Evolutionary conservation across 2,329 filamentous ascomycete genomes (phyloP).

Genomic region (Pleomassaria siparia): DNA sequence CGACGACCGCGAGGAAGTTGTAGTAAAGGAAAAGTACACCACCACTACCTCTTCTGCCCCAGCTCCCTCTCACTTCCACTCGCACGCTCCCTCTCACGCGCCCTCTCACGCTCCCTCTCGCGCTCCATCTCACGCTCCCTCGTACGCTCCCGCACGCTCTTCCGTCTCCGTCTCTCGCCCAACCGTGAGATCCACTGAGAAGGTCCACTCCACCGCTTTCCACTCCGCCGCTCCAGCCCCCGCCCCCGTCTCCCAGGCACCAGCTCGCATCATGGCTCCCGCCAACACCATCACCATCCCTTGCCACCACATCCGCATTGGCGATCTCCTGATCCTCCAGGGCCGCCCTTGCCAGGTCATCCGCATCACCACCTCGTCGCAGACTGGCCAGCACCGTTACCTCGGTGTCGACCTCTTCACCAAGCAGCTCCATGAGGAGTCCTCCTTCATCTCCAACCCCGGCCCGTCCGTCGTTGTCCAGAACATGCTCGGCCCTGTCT

Average conservation of each 20-base stretch:
- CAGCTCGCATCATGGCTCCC: conserved; percentile 51
- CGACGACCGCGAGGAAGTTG: conserved; percentile 47
- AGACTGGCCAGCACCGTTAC: conserved; percentile 99
- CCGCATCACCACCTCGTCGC: conserved; percentile 95
- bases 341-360: conserved; percentile 99
- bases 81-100: too few relatives aligned
- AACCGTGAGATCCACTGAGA: conserved; percentile 32
- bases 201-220: conserved; percentile 15
- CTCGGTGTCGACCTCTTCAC: conserved; percentile 99
- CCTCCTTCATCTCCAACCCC: conserved; percentile 95
- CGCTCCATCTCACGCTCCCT: conserved; percentile 29
- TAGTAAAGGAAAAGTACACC: conserved; percentile 50
- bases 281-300: conserved; percentile 96
- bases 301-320: conserved; percentile 99
- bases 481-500: conserved; percentile 98
- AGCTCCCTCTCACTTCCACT: conserved; percentile 28
- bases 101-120: conserved; percentile 31
- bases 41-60: conserved; percentile 32
- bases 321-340: conserved; percentile 98
- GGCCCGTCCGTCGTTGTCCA: conserved; percentile 95
- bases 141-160: conserved; percentile 35
- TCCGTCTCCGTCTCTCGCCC: conserved; percentile 39
- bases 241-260: conserved; percentile 17
- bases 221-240: conserved; percentile 44
- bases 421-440: conserved; percentile 99